phyloP scores from a whole-genome alignment of 2,329 filamentous ascomycete species.

The Pseudonectria foliicola region DNA sequence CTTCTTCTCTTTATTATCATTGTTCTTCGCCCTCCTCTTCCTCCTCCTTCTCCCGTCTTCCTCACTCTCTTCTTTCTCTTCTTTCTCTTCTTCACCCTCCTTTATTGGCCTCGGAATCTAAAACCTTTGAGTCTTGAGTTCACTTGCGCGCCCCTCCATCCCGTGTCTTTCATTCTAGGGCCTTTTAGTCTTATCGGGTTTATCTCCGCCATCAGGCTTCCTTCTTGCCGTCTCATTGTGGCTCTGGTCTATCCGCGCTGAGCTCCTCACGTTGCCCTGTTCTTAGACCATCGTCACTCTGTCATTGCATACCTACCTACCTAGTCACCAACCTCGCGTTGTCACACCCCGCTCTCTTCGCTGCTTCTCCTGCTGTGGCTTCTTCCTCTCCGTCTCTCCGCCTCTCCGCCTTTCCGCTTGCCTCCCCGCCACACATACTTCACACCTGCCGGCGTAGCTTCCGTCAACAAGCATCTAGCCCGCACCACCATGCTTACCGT shows the following conservation, averaged over 20 bases:
- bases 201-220: no score
- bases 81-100: slow-evolving; percentile 1
- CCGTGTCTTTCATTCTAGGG: background rate
- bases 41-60: slow-evolving; percentile 1
- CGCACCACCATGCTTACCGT: slow-evolving; percentile 52
- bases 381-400: slow-evolving; percentile 3
- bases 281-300: no score
- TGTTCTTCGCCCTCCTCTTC: slow-evolving; percentile 5
- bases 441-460: slow-evolving; percentile 16
- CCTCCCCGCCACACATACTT: slow-evolving; percentile 18
- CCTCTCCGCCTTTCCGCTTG: slow-evolving; percentile 6
- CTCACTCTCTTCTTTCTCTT: slow-evolving; percentile 1
- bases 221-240: no score
- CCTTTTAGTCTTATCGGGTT: no score
- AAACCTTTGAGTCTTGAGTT: no score
- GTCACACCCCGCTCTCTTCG: no score
- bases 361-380: background rate
- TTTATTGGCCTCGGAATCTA: slow-evolving; percentile 1
- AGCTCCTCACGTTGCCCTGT: no score
- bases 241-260: no score
- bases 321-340: no score
- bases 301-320: no score
- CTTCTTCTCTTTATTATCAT: slow-evolving; percentile 7
- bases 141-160: no score
- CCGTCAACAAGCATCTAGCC: slow-evolving; percentile 7